phyloP scores from a whole-genome alignment of 2,329 filamentous ascomycete species.

The Alternaria infectoria region DNA sequence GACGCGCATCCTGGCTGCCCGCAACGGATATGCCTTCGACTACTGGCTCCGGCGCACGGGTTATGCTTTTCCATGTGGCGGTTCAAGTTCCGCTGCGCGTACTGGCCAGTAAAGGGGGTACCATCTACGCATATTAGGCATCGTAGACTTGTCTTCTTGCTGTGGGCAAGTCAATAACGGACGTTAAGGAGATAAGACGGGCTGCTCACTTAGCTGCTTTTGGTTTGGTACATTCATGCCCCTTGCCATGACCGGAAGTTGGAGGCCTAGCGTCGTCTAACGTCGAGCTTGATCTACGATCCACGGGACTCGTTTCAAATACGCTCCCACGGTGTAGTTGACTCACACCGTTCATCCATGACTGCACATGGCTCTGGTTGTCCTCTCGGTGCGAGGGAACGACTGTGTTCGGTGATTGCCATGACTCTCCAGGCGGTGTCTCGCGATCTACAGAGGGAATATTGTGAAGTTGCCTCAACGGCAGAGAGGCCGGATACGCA shows the following conservation, averaged over 20 bases:
- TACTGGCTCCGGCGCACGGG: rapidly evolving
- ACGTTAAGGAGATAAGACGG: rapidly evolving
- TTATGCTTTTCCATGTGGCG: conserved; percentile 2
- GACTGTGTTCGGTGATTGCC: neutral
- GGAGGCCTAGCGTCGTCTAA: neutral
- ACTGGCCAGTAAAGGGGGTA: neutral
- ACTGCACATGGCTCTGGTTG: neutral
- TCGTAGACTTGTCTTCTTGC: neutral
- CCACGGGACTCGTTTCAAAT: neutral
- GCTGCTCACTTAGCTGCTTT: neutral
- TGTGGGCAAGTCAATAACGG: neutral
- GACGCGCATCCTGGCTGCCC: neutral
- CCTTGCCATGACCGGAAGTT: neutral
- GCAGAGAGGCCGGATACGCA: neutral
- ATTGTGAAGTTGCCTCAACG: neutral
- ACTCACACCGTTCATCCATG: neutral
- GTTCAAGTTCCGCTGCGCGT: neutral
- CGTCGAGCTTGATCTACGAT: no score
- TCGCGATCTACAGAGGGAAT: neutral
- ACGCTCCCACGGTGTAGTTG: neutral
- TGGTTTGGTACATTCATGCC: neutral
- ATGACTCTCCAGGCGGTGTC: neutral
- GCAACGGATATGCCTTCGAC: neutral
- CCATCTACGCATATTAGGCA: neutral
- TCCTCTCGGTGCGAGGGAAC: no score